Base-by-base conservation (phyloP, 306 rosid genomes). In the Argentina anserina region DNA sequence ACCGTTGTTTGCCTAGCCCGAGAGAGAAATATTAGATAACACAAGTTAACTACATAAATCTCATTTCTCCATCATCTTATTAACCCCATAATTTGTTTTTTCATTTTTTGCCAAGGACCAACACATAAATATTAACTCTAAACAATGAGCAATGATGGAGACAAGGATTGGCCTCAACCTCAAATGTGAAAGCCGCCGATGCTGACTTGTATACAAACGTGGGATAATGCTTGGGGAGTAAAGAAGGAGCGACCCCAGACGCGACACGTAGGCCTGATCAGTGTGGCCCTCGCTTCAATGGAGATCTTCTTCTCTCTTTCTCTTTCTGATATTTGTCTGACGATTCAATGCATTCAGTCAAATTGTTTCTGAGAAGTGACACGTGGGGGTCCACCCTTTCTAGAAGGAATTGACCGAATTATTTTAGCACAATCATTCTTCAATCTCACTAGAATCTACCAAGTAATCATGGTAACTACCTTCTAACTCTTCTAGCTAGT, bases 381-480 rank as follows among this genome's bases (percentile, higher is more conserved):
- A 71, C 28, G 20, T 5, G 65, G 20, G 66, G 66, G 29, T 15
- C 40, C 66, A 71, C 66, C 75, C 41, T 71, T 56, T 71, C 41
- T 39, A 23, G 66, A 71, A 68, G 42, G n/a, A 45, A 8, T 68
- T 68, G 41, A 45, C 72, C 72, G 25, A 21, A 12, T 9, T 18
- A n/a, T n/a, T n/a, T n/a, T n/a, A n/a, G n/a, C n/a, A n/a, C n/a
- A n/a, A 18, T 62, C 21, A 17, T 2, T 20, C 13, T 2, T 20
- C 6, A 40, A 40, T 40, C 12, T 20, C 3, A 41, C 14, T 41
- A 2, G 14, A 41, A 11, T 41, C 14, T 9, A 41, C 13, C 3
- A 9, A 9, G 14, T 1, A 45, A 45, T 14, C 49, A 45, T 14
- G 49, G 1, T 37, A 37, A 37, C 34, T 33, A 33, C 36, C 36